Conservation (phyloP, 1,284 basidiomycete species). For the Cryptococcus sp. region DNA sequence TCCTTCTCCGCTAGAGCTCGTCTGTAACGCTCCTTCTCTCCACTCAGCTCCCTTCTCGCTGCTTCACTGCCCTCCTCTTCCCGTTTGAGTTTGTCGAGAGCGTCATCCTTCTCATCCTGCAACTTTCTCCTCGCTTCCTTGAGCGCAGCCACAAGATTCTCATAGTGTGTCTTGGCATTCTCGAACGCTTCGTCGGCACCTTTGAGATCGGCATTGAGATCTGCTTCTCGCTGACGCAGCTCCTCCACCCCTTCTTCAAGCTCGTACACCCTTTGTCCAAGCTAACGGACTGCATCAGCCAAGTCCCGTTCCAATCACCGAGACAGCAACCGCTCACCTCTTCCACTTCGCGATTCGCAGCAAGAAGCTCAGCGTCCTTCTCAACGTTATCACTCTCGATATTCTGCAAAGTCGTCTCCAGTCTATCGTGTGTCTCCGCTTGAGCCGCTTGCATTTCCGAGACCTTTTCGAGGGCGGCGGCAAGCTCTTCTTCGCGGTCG, state of each 20-base stretch:
- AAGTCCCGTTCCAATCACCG: not conserved
- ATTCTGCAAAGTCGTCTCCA: constrained; percentile 46
- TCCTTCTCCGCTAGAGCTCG: constrained; percentile 53
- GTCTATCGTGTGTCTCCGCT: constrained; percentile 45
- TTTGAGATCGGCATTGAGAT: constrained; percentile 56
- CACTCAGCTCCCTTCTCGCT: constrained; percentile 51
- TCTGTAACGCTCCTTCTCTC: constrained; percentile 53
- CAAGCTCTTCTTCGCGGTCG: constrained; percentile 43
- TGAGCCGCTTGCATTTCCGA: constrained; percentile 44
- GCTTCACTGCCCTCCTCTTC: constrained; percentile 49
- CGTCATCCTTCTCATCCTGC: constrained; percentile 61
- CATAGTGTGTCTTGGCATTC: constrained; percentile 69
- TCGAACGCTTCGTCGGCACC: constrained; percentile 62
- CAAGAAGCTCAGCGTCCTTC: constrained; percentile 50
- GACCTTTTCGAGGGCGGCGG: constrained; percentile 34
- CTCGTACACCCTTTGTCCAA: constrained; percentile 50
- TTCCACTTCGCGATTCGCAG: constrained; percentile 71
- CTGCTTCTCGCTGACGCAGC: constrained; percentile 61
- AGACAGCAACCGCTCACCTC: constrained; percentile 49
- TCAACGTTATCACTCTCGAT: constrained; percentile 49
- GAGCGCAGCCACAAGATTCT: constrained; percentile 68
- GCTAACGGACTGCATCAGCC: constrained; percentile 21
- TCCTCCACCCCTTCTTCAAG: constrained; percentile 62
- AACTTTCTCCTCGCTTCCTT: constrained; percentile 65
- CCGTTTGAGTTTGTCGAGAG: constrained; percentile 67